phyloP scores from a whole-genome alignment of 805 yeast genomes.

The Candida pseudofarinosa region DNA sequence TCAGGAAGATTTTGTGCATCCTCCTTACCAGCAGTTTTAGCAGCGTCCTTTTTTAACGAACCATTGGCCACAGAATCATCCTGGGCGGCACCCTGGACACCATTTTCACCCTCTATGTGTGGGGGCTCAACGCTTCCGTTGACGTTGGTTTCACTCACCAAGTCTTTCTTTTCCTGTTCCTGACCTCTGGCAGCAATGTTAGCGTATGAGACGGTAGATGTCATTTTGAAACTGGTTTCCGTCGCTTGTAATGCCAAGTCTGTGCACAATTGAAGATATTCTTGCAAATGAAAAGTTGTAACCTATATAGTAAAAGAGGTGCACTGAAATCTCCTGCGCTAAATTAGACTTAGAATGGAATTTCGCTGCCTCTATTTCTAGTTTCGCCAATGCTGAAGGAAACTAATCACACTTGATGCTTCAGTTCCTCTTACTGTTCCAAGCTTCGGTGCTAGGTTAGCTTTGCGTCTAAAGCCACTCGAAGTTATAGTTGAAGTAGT shows the following conservation, averaged over 20 bases:
- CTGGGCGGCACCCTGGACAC: neutral
- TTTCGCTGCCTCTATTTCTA: too few relatives aligned
- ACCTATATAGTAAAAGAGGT: neutral
- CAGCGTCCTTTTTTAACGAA: neutral
- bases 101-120: conserved; percentile 4
- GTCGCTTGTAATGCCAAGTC: neutral
- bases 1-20: neutral
- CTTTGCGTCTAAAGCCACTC: neutral
- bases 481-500: neutral
- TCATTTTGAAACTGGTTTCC: conserved; percentile 8
- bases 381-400: too few relatives aligned
- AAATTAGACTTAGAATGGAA: too few relatives aligned
- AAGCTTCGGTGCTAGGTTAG: neutral
- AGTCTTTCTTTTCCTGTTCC: neutral
- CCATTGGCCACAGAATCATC: conserved; percentile 1
- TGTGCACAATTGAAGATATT: too few relatives aligned
- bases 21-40: neutral
- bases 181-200: conserved; percentile 38
- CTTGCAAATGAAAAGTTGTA: neutral
- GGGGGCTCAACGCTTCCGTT: neutral
- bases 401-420: neutral
- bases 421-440: neutral
- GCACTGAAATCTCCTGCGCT: neutral
- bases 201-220: conserved; percentile 36
- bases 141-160: neutral